Conservation (phyloP, 352 stramenopile genomes). For the Albugo candida region DNA sequence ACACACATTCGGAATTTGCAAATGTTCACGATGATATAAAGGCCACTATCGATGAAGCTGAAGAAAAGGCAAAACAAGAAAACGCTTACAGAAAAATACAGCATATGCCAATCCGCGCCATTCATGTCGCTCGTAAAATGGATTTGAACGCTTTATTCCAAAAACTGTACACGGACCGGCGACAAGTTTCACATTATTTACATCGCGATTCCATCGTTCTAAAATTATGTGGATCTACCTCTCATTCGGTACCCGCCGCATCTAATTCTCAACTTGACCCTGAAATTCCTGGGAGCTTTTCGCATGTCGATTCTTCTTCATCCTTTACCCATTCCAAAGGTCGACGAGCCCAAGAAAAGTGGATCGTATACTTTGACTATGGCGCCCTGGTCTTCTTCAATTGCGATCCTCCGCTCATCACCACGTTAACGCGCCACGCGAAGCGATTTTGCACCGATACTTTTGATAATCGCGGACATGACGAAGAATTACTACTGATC, state of each 20-base stretch:
- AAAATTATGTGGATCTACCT: slow-evolving; percentile 21
- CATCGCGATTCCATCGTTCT: slow-evolving; percentile 71
- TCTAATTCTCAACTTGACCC: neutral
- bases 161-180: slow-evolving; percentile 71
- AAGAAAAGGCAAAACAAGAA: slow-evolving; percentile 21
- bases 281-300: neutral
- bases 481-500: slow-evolving; percentile 59
- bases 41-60: slow-evolving; percentile 40
- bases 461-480: slow-evolving; percentile 58
- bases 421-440: slow-evolving; percentile 53
- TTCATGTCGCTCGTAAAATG: slow-evolving; percentile 72
- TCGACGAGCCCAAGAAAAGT: slow-evolving; percentile 76
- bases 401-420: slow-evolving; percentile 56
- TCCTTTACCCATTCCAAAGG: slow-evolving; percentile 6
- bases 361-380: slow-evolving; percentile 86
- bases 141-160: slow-evolving; percentile 72
- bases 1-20: no score
- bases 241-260: neutral
- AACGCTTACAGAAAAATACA: slow-evolving; percentile 23
- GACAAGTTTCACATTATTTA: slow-evolving; percentile 62
- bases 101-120: slow-evolving; percentile 65
- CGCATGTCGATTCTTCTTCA: slow-evolving; percentile 28
- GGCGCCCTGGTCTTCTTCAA: slow-evolving; percentile 87
- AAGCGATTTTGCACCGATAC: slow-evolving; percentile 56
- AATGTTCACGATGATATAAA: slow-evolving; percentile 19